Conservation (phyloP, 164 flowering plant genomes). For the Aristolochia contorta region DNA sequence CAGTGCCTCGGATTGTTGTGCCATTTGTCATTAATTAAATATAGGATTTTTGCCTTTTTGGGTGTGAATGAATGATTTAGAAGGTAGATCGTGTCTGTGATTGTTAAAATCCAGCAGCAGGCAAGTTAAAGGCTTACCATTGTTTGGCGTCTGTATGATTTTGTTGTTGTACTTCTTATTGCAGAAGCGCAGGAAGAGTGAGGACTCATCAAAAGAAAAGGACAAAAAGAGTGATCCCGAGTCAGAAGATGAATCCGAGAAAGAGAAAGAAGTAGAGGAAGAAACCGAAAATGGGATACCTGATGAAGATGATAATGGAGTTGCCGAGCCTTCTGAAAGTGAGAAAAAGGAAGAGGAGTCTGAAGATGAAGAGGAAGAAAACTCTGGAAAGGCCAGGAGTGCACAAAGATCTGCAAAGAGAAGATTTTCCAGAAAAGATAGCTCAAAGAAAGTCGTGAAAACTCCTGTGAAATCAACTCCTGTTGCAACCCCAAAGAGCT, state of each 20-base stretch:
- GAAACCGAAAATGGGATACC: conserved; percentile 47
- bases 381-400: conserved; percentile 25
- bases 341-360: conserved; percentile 43
- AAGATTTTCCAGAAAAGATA: conserved; percentile 33
- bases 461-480: conserved; percentile 24
- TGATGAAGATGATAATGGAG: conserved; percentile 50
- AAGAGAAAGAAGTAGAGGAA: conserved; percentile 43
- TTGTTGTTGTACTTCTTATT: background rate
- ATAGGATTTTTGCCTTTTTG: too few species aligned
- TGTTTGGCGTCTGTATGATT: background rate
- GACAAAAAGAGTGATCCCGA: conserved; percentile 33
- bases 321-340: conserved; percentile 49
- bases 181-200: conserved; percentile 42
- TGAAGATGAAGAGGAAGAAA: conserved; percentile 55
- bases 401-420: conserved; percentile 23
- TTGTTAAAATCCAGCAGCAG: background rate
- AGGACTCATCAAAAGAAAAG: conserved; percentile 23
- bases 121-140: background rate
- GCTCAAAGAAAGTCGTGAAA: conserved; percentile 23
- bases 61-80: too few species aligned
- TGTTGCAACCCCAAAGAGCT: conserved; percentile 24
- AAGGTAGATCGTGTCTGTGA: too few species aligned
- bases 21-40: too few species aligned
- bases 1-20: too few species aligned
- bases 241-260: conserved; percentile 42